Evolutionary conservation across 2,329 filamentous ascomycete genomes (phyloP).

Genomic region (Pezicula neosporulosa): DNA sequence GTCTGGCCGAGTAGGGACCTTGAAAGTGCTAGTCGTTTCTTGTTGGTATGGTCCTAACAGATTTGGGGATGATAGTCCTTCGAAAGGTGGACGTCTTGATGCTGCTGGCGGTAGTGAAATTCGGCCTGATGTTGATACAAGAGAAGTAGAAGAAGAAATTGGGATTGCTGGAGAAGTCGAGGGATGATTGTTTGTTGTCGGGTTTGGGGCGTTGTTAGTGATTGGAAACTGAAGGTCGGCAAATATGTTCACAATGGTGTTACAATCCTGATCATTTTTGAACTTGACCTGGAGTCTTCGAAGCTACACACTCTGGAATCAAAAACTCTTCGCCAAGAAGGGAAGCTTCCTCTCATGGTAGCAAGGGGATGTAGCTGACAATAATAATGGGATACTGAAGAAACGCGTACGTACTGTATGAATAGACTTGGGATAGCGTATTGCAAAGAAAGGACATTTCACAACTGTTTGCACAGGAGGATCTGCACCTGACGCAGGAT

Average conservation of each 20-base stretch:
- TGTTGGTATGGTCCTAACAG: neutral
- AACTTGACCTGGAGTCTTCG: no score
- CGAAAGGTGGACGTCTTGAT: no score
- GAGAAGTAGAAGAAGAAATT: neutral
- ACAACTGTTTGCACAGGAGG: slow-evolving; percentile 28
- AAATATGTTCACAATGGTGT: no score
- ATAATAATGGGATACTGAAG: neutral
- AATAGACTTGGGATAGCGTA: slow-evolving; percentile 28
- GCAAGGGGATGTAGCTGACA: neutral
- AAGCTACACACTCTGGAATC: no score
- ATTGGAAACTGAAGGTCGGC: no score
- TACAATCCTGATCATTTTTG: no score
- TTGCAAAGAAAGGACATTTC: slow-evolving; percentile 29
- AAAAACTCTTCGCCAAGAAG: no score
- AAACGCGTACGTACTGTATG: slow-evolving; percentile 17
- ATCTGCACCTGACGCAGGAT: slow-evolving; percentile 15
- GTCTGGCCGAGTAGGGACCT: slow-evolving; percentile 11
- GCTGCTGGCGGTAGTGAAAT: neutral
- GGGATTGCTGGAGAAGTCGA: no score
- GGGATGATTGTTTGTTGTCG: no score
- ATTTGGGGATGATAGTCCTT: no score
- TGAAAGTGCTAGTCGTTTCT: slow-evolving; percentile 8
- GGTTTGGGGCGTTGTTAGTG: no score
- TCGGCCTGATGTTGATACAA: neutral
- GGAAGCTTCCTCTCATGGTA: no score